Evolutionary conservation across 352 stramenopile species (phyloP).

Genomic region (Pythium dissimile): DNA sequence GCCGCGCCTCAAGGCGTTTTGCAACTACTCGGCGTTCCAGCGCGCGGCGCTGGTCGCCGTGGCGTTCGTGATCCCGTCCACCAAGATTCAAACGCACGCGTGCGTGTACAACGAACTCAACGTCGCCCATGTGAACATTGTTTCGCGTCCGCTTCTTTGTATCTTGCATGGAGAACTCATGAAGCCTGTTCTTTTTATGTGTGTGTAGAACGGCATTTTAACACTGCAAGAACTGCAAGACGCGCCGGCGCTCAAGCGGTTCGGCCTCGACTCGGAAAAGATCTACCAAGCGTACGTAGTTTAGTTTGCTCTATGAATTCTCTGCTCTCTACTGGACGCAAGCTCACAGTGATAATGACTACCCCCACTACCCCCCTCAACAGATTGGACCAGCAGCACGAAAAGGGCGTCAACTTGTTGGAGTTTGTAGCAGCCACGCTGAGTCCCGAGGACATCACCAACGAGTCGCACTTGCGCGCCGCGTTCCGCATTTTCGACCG

Average conservation of each 20-base stretch:
- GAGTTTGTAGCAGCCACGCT: conserved; percentile 79
- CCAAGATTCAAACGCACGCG: conserved; percentile 45
- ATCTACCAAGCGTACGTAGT: conserved; percentile 52
- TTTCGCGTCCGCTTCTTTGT: too few relatives aligned
- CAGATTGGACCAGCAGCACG: conserved; percentile 71
- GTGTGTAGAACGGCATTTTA: conserved; percentile 62
- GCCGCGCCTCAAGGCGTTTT: conserved; percentile 61
- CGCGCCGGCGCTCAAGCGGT: conserved; percentile 45
- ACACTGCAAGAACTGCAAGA: conserved; percentile 61
- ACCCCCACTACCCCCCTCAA: not conserved
- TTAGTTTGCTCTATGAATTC: not conserved
- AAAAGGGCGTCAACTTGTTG: conserved; percentile 70
- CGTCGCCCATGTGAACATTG: conserved; percentile 41
- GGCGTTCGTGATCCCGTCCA: conserved; percentile 68
- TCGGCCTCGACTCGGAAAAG: conserved; percentile 61
- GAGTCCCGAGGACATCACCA: conserved; percentile 47
- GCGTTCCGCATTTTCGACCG: conserved; percentile 68
- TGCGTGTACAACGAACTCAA: conserved; percentile 82
- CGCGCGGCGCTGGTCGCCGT: conserved; percentile 62
- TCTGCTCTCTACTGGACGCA: not conserved
- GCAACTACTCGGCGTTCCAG: conserved; percentile 58
- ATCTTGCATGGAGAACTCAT: too few relatives aligned
- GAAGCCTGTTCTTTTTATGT: not conserved
- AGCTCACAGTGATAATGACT: not conserved
- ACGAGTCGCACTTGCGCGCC: conserved; percentile 48